A percentile compares a stretch with the other conserved stretches of the same genome.
Evolutionary conservation across 1,139 yeast species (phyloP).

Genomic region (Fermentozyma sake): DNA sequence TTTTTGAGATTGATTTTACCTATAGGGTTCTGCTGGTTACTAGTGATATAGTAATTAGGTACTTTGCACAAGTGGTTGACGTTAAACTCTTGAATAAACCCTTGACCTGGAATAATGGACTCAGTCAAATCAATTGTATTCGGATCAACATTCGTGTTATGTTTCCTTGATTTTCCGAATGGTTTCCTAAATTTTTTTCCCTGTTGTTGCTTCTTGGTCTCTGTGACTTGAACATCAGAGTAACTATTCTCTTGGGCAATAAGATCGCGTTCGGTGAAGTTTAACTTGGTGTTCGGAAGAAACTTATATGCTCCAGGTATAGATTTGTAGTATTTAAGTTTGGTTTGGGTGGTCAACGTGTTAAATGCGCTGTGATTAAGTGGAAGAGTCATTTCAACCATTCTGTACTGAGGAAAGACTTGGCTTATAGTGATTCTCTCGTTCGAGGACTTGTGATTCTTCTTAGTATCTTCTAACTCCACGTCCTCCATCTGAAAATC

Average conservation of each 20-base stretch:
- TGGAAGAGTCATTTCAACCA: conserved; percentile 25
- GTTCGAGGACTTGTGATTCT: conserved; percentile 3
- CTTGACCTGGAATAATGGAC: conserved; percentile 44
- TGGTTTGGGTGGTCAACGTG: conserved; percentile 29
- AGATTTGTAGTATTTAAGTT: conserved; percentile 34
- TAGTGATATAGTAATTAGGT: conserved; percentile 39
- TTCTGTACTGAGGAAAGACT: conserved; percentile 41
- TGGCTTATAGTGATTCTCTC: conserved; percentile 34
- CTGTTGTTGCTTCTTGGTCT: conserved; percentile 8
- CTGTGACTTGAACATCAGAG: conserved; percentile 19
- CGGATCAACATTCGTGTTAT: conserved; percentile 34
- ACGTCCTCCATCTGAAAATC: no score
- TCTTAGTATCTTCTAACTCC: not conserved
- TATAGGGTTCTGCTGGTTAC: conserved; percentile 15
- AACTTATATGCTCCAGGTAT: conserved; percentile 16
- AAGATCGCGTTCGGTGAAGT: conserved; percentile 28
- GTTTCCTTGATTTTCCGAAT: conserved; percentile 29
- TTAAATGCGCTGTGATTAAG: conserved; percentile 35
- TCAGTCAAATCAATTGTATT: conserved; percentile 38
- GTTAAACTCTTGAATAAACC: conserved; percentile 41
- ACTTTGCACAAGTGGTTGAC: conserved; percentile 40
- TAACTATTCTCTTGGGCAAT: conserved; percentile 26
- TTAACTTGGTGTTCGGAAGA: conserved; percentile 27
- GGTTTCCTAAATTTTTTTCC: conserved; percentile 20
- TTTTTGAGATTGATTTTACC: conserved; percentile 12